Evolutionary conservation across 371 early-diverging fungal genomes (phyloP).

Genomic region (Actinomortierella wolfii): DNA sequence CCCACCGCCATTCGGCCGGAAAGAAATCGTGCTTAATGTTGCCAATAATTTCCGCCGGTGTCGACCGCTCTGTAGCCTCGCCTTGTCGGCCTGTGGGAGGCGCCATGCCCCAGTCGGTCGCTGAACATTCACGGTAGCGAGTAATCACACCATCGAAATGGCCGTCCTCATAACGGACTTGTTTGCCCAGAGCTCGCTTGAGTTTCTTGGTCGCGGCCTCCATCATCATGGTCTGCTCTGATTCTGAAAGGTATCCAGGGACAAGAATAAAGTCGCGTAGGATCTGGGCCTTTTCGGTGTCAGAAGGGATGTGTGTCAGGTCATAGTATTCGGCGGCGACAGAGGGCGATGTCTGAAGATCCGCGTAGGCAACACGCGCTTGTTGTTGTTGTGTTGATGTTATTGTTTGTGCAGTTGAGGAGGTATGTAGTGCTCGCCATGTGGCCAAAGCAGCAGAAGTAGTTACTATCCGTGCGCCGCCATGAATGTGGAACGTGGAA

Average conservation of each 20-base stretch:
- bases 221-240: slow-evolving; percentile 49
- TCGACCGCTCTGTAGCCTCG: slow-evolving; percentile 9
- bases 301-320: slow-evolving; percentile 14
- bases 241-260: slow-evolving; percentile 50
- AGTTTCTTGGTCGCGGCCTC: slow-evolving; percentile 50
- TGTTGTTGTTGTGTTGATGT: too few species aligned
- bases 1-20: slow-evolving; percentile 38
- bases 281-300: slow-evolving; percentile 22
- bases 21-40: slow-evolving; percentile 37
- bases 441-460: too few species aligned
- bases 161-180: slow-evolving; percentile 50
- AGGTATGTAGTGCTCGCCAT: too few species aligned
- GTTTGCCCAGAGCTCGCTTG: slow-evolving; percentile 48
- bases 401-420: too few species aligned
- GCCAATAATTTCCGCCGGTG: slow-evolving; percentile 24
- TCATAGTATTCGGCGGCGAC: slow-evolving; percentile 27
- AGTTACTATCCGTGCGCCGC: too few species aligned
- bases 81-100: too few species aligned
- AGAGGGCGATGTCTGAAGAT: slow-evolving; percentile 5
- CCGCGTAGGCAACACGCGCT: not conserved
- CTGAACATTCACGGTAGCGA: slow-evolving; percentile 51
- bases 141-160: slow-evolving; percentile 65
- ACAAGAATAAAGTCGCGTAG: slow-evolving; percentile 48
- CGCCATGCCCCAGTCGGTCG: slow-evolving; percentile 50
- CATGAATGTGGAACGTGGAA: too few species aligned